A percentile compares a stretch with the other conserved stretches of the same genome.
These are phyloP conservation scores for Cantharellus cinnabarinus DNA, from an alignment of 768 basidiomycete genomes.

Conservation along the genomic window DNA sequence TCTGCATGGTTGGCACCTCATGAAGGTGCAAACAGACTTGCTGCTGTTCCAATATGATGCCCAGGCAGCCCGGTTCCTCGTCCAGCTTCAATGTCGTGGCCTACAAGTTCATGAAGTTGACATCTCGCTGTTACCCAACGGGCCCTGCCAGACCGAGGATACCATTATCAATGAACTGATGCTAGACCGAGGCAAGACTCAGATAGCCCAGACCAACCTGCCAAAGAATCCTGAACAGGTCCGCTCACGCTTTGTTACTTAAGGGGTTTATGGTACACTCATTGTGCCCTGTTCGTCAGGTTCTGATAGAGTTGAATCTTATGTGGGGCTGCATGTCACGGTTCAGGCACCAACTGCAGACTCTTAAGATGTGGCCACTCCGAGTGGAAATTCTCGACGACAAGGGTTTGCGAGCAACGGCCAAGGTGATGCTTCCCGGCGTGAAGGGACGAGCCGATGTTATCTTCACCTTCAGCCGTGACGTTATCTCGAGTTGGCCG, in stretches of 20 bases:
- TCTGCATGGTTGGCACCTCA: not conserved
- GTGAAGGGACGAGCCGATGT: not conserved
- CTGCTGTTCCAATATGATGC: not conserved
- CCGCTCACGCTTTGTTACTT: too few species aligned
- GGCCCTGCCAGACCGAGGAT: not conserved
- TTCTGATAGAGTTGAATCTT: not conserved
- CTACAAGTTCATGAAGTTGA: not conserved
- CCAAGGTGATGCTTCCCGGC: not conserved
- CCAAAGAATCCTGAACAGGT: too few species aligned
- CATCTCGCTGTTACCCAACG: not conserved
- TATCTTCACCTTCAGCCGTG: not conserved
- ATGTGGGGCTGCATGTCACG: not conserved
- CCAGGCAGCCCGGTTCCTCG: not conserved
- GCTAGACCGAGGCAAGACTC: too few species aligned
- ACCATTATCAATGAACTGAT: not conserved
- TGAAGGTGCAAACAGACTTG: not conserved
- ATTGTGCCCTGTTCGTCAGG: not conserved
- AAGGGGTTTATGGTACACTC: not conserved
- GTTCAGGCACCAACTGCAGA: not conserved
- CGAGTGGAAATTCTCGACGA: not conserved
- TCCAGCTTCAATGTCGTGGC: not conserved
- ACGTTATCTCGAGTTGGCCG: not conserved
- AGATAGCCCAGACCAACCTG: too few species aligned
- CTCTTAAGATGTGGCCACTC: not conserved
- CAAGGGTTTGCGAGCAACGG: not conserved